Evolutionary conservation across 176 grass and related monocot genomes (phyloP), one percentile per base, ranked within the genome.

Genomic region (Phyllostachys edulis): DNA sequence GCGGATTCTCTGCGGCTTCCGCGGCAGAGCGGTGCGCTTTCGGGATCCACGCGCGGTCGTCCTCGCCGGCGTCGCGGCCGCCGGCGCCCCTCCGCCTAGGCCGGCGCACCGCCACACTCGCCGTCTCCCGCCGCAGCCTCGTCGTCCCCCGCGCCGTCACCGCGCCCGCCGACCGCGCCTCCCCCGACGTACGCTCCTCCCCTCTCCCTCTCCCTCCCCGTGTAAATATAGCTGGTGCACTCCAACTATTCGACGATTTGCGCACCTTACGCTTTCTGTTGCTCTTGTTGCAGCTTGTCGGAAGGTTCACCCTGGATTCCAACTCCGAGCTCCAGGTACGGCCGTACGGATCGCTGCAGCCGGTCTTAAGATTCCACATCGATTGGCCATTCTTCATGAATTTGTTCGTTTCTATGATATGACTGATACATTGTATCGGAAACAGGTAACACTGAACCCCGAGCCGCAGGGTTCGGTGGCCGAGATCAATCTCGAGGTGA

Each of bases 311-410:
- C 50, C 91, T 99, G 79, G 93, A 92, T 71, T 85, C 85, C 84
- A 87, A 84, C 92, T 94, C 91, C 84, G 79, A 96, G 73, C 83
- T 99, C 77, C 85, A 90, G 93, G 96, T 99, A 76, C 38, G 56
- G 39, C 54, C 60, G 96, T 99, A 76, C 38, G 56, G 39, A 63
- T 66, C 26, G n/a, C 85, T 4, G 12, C 21, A 45, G 60, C 40
- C 15, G 23, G 11, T 4, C 24, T 62, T 24, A 27, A 62, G 41
- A 85, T 68, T 50, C 32, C 13, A 73, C 49, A 18, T 55, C 62
- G 66, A 86, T 88, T 56, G 18, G 42, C n/a, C 66, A 56, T 80
- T 77, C 71, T 6, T 17, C 46, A 36, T 50, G 51, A 49, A 29
- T 81, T 80, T 69, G 47, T 86, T 78, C 8, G 41, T 80, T 80